phyloP scores from a whole-genome alignment of 257 asterid genomes.

The Linaria vulgaris region DNA sequence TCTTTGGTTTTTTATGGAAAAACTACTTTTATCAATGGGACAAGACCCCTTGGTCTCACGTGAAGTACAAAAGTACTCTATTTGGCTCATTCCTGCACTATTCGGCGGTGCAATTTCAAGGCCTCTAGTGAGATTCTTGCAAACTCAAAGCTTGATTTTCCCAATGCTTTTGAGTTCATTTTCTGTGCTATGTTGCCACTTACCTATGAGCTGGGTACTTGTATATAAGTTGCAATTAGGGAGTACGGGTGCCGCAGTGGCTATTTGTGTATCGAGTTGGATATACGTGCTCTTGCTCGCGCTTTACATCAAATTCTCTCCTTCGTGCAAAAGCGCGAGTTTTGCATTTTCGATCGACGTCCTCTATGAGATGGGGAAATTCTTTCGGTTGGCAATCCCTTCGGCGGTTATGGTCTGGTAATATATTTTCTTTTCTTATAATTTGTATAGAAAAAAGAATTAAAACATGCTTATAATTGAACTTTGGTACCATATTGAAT shows the following conservation, averaged over 20 bases:
- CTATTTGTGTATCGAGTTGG: conserved; percentile 54
- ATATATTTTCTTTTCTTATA: background rate
- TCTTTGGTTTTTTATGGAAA: conserved; percentile 53
- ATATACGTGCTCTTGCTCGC: conserved; percentile 47
- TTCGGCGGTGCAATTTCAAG: conserved; percentile 49
- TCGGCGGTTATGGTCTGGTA: conserved; percentile 76
- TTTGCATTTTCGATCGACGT: conserved; percentile 40
- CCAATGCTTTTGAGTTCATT: conserved; percentile 52
- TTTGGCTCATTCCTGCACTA: conserved; percentile 49
- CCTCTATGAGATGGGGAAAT: conserved; percentile 37
- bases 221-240: conserved; percentile 40
- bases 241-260: conserved; percentile 49
- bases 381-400: conserved; percentile 58
- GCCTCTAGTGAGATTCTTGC: conserved; percentile 56
- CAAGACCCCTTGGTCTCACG: conserved; percentile 51
- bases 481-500: background rate
- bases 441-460: too few species aligned
- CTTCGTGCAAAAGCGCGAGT: conserved; percentile 41
- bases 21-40: conserved; percentile 37
- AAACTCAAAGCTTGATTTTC: conserved; percentile 52
- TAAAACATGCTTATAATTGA: too few species aligned
- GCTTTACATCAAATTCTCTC: conserved; percentile 38
- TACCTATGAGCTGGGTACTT: conserved; percentile 48
- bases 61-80: conserved; percentile 43
- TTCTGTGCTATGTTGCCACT: conserved; percentile 48